Evolutionary conservation across 176 grass and related monocot species (phyloP), one percentile per base, ranked within the genome.

Genomic region (Juncus inflexus): DNA sequence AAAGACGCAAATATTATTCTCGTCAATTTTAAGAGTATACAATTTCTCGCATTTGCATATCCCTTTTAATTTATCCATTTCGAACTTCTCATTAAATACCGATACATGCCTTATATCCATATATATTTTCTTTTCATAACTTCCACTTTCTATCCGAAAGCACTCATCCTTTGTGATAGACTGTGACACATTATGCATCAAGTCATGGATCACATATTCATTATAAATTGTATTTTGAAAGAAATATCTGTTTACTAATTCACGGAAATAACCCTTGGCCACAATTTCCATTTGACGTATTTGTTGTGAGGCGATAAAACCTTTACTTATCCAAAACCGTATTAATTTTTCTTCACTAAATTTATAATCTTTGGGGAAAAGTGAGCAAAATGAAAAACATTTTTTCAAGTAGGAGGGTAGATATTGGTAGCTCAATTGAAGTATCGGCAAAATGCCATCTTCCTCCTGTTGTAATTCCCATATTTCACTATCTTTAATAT

Each of bases 121-220:
- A 47, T 5, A 47, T 47, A 47, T 47, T 47, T 64, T 35, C 8
- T 50, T 13, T 66, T n/a, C 56, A 52, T 49, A 42, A 9, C 19
- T 10, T 6, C 66, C 13, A 81, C 70, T 52, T 84, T 78, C 81
- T 42, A 89, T 62, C 40, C 58, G 42, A 28, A 77, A 81, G 19
- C 74, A 76, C 65, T 78, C 86, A 50, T 73, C 73, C 16, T 71
- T 74, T 5, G 69, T 81, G 2, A 81, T 0, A 0, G 40, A 84
- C 38, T 76, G 74, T 12, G 77, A 74, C 37, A 90, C 13, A 61
- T 90, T 77, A 63, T 84, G 81, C 9, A 90, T 55, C 64, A 85
- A 68, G 7, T 79, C 81, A 76, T 90, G 81, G 51, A 81, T 67
- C 47, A 79, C 40, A 81, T 84, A 89, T 35, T 45, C 38, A 5